These are phyloP conservation scores for Yamadazyma scolyti DNA, from an alignment of 805 yeast species.

Conservation along the genomic window DNA sequence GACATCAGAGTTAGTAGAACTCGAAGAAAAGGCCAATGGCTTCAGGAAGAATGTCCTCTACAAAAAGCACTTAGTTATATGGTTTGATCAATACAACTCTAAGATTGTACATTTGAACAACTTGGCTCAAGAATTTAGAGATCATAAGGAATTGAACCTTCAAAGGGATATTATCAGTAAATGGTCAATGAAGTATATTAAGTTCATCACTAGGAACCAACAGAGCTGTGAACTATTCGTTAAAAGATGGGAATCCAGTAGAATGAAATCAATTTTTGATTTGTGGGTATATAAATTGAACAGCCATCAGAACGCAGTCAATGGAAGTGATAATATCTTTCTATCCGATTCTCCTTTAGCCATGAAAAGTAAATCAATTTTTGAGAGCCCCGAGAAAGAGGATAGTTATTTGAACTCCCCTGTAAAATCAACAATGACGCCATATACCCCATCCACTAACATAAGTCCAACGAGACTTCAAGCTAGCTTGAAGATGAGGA, in stretches of 20 bases:
- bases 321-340: slow-evolving; percentile 8
- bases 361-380: slow-evolving; percentile 12
- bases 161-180: slow-evolving; percentile 23
- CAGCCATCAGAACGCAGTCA: slow-evolving; percentile 2
- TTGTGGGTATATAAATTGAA: slow-evolving; percentile 32
- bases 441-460: slow-evolving; percentile 22
- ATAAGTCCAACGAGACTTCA: slow-evolving; percentile 35
- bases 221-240: slow-evolving; percentile 32
- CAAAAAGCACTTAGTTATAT: slow-evolving; percentile 26
- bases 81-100: slow-evolving; percentile 30
- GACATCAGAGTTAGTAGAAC: not conserved
- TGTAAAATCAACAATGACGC: slow-evolving; percentile 20
- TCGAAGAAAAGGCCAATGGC: slow-evolving; percentile 11
- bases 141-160: slow-evolving; percentile 23
- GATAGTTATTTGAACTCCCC: slow-evolving; percentile 32
- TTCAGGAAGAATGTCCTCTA: slow-evolving; percentile 16
- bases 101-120: slow-evolving; percentile 22
- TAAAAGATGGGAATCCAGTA: slow-evolving; percentile 27
- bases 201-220: slow-evolving; percentile 26
- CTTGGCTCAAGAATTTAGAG: slow-evolving; percentile 25
- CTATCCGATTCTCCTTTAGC: slow-evolving; percentile 31
- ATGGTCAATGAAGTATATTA: slow-evolving; percentile 37
- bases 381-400: slow-evolving; percentile 3
- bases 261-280: slow-evolving; percentile 28
- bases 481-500: slow-evolving; percentile 32